Conservation (phyloP, 768 basidiomycete genomes). For the Leccinum sublutescens region DNA sequence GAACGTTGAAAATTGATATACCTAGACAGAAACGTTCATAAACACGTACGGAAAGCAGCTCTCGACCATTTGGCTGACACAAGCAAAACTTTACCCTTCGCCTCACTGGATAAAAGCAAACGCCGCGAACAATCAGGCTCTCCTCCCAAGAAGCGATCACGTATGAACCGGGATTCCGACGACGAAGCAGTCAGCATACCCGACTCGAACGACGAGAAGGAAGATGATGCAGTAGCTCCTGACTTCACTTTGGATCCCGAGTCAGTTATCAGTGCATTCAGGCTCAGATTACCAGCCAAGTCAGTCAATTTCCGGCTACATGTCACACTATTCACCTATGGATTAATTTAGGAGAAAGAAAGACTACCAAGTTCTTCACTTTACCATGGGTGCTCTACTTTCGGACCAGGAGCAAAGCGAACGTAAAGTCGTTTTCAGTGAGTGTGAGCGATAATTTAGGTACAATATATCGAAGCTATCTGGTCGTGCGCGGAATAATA, state of each 20-base stretch:
- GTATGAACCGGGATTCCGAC: constrained; percentile 21
- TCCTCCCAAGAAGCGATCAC: constrained; percentile 31
- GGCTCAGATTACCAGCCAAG: constrained; percentile 42
- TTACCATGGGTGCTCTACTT: constrained; percentile 68
- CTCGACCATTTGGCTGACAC: constrained; percentile 8
- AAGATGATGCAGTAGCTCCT: background rate
- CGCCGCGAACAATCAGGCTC: constrained; percentile 20
- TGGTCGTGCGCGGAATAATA: background rate
- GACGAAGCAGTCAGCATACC: constrained; percentile 27
- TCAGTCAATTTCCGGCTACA: constrained; percentile 28
- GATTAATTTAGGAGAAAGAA: constrained; percentile 32
- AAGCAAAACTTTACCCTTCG: constrained; percentile 7
- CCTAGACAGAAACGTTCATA: constrained; percentile 12
- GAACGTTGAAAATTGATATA: constrained; percentile 1
- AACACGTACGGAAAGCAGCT: constrained; percentile 22
- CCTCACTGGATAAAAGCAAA: constrained; percentile 20
- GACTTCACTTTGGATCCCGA: constrained; percentile 26
- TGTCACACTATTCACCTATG: background rate
- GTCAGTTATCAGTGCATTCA: constrained; percentile 46
- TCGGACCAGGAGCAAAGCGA: constrained; percentile 47
- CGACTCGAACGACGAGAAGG: constrained; percentile 16
- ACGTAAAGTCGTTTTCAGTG: constrained; percentile 56
- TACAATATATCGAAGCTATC: background rate
- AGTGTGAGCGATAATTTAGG: constrained; percentile 28
- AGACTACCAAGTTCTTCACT: constrained; percentile 82